phyloP scores from a whole-genome alignment of 352 stramenopile genomes.

The Paralagenidium karlingii region DNA sequence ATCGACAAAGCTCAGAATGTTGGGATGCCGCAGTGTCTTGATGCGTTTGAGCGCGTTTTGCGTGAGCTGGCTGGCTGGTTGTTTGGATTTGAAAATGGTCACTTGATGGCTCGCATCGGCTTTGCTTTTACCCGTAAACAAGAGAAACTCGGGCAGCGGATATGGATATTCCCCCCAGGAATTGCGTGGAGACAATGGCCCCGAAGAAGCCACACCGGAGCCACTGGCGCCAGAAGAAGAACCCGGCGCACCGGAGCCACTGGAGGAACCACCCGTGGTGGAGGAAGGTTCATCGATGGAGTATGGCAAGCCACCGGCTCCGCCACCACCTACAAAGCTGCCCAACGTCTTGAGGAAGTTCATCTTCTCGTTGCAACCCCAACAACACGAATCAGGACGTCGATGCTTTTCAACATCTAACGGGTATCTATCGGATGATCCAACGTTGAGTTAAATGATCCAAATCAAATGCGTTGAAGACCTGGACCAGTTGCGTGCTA shows the following conservation, averaged over 20 bases:
- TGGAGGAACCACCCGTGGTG: too few species aligned
- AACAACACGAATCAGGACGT: too few species aligned
- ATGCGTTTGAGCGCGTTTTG: constrained; percentile 87
- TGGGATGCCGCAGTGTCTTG: constrained; percentile 91
- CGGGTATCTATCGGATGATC: too few species aligned
- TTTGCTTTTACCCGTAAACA: constrained; percentile 82
- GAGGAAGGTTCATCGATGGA: too few species aligned
- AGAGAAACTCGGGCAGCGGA: constrained; percentile 57
- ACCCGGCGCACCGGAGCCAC: constrained; percentile 13
- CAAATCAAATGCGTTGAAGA: too few species aligned
- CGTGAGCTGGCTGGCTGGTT: constrained; percentile 50
- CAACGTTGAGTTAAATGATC: too few species aligned
- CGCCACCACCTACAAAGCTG: constrained; percentile 46
- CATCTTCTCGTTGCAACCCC: constrained; percentile 25
- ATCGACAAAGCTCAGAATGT: constrained; percentile 86
- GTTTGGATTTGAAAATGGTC: constrained; percentile 89
- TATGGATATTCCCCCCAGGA: constrained; percentile 21
- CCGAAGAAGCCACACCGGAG: constrained; percentile 29
- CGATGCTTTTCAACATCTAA: too few species aligned
- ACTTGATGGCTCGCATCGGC: constrained; percentile 59
- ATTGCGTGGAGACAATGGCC: background rate
- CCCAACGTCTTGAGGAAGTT: constrained; percentile 84
- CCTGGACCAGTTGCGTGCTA: too few species aligned
- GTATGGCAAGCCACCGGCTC: constrained; percentile 57
- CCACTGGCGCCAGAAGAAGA: constrained; percentile 17